Evolutionary conservation across 2,329 filamentous ascomycete genomes (phyloP), one percentile per base, ranked within the genome.

Genomic region (Gaeumannomyces tritici): DNA sequence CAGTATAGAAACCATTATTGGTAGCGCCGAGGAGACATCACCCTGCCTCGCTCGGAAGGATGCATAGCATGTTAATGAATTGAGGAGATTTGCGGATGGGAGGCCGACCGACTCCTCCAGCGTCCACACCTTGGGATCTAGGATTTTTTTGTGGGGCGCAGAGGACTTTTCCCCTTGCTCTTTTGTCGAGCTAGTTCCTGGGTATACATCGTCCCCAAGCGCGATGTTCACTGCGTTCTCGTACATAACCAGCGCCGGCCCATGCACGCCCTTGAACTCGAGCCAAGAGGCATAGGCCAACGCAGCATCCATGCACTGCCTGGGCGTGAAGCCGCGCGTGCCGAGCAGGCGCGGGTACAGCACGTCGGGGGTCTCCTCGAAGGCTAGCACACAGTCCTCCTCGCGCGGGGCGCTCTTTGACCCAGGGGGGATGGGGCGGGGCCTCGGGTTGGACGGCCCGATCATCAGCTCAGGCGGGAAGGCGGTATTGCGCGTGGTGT

Each of bases 241-340:
- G 73, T 91, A 93, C 76, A 92, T 84, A 62, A 51, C 18, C 21
- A 12, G 11, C n/a, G 59, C 59, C 28, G 42, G 51, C 9, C 59
- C n/a, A 24, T 13, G 7, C 24, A 54, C 26, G 26, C 47, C 80
- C 75, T 93, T 93, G 75, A 85, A 93, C 67, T 92, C 89, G 54
- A 96, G 80, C 84, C 90, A 97, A 62, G 90, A 88, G 2, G 89
- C 93, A 71, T 93, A 96, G 1, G 88, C 88, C 55, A 96, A 77
- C 4, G 90, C 89, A 4, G 93, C 92, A 63, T 93, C 87, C 61
- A 97, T 79, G 69, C 86, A 87, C 73, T 98, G 91, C 63, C 85
- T 82, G n/a, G 84, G 81, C 0, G 84, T 88, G 69, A 98, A 90
- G 1, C 93, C 93, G 62, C 83, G 82, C 0, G 90, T 93, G 8